Base-by-base conservation (phyloP, 2,329 filamentous ascomycete species). In the Trichoderma endophyticum region DNA sequence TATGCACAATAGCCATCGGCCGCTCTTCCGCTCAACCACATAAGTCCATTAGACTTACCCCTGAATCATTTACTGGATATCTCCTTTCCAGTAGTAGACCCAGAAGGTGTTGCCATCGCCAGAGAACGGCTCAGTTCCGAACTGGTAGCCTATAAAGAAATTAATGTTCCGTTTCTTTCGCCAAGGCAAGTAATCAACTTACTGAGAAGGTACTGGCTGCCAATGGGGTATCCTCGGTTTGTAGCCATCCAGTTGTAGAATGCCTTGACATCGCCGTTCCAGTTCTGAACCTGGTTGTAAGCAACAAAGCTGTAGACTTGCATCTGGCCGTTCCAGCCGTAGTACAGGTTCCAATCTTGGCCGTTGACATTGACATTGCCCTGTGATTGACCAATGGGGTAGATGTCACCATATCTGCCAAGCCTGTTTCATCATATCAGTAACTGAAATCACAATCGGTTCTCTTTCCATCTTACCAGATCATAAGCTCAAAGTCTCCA, bases 401-500 rank as follows among this genome's bases (percentile, higher is more conserved):
- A 70, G 18, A 76, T 69, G 43, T 63, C 68, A 12, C 75, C 75
- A n/a, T 73, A 48, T 32, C 71, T 73, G 6, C 56, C 76, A 54
- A 77, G 75, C 76, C 75, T 76, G 56, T 69, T 43, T 9, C n/a
- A 26, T 64, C 43, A 64, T 34, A n/a, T 36, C 48, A 21, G 57
- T 14, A 11, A 28, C 15, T 30, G 11, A 8, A 28, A 21, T 26
- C 21, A 9, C 26, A 36, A 21, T 21, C 18, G 39, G 26, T 7
- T 63, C 51, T 36, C 21, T 15, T 26, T 30, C 2, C 3, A 28
- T 61, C 74, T 65, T 65, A 77, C 76, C 89, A 91, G 75, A 91
- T 83, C 89, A 91, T 91, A 76, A 91, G 82, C 79, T 91, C 89
- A 77, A 88, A 89, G 75, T 88, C 82, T n/a, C 84, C 77, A 30